Conservation (phyloP, 176 grass and related monocot species). For the Ensete ventricosum region DNA sequence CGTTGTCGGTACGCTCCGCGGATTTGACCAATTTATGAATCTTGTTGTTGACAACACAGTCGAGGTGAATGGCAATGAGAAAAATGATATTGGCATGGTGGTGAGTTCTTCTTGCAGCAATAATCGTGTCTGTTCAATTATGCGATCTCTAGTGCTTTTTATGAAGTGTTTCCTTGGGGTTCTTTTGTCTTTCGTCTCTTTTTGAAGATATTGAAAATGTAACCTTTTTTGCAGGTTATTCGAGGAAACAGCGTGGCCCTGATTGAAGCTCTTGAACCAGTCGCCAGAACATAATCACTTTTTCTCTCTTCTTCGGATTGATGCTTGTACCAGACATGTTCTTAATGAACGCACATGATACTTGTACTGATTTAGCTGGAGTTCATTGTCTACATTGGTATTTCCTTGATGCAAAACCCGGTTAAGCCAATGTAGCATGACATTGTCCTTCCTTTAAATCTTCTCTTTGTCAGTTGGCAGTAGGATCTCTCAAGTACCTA, state of each 20-base stretch:
- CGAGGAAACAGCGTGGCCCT: conserved; percentile 93
- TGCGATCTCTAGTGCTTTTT: background rate
- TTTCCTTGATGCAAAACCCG: too few relatives aligned
- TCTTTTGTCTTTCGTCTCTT: background rate
- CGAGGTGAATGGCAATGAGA: conserved; percentile 79
- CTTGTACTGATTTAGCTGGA: background rate
- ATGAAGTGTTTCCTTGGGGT: background rate
- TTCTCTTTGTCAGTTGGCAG: too few relatives aligned
- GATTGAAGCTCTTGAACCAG: conserved; percentile 85
- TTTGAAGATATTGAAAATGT: background rate
- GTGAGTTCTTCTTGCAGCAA: conserved; percentile 29
- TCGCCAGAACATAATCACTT: conserved; percentile 37
- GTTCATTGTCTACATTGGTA: too few relatives aligned
- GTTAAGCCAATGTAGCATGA: too few relatives aligned
- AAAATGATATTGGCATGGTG: conserved; percentile 94
- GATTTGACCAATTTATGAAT: conserved; percentile 99
- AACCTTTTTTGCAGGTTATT: conserved; percentile 46
- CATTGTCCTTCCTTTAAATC: too few relatives aligned
- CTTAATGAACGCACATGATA: background rate
- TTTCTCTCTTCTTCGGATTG: background rate
- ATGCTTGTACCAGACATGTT: background rate
- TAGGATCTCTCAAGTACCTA: too few relatives aligned
- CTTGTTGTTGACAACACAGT: conserved; percentile 85
- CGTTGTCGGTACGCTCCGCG: conserved; percentile 71
- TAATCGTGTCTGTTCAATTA: background rate